phyloP scores from a whole-genome alignment of 148 eudicot species.

The Camellia japonica region DNA sequence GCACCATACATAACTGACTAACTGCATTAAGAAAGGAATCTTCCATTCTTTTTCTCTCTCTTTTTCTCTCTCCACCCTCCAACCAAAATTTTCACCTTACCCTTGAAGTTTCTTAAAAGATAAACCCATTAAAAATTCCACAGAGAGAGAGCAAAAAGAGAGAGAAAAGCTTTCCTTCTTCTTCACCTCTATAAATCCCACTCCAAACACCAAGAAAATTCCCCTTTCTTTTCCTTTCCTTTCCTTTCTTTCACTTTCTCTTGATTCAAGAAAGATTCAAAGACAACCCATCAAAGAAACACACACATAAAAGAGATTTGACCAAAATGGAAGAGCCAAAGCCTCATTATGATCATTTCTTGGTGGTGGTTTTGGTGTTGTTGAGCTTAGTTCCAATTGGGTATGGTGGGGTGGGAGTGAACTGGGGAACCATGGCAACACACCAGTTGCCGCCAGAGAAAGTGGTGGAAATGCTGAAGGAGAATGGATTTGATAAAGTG shows the following conservation, averaged over 20 bases:
- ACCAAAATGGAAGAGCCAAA: slow-evolving; percentile 10
- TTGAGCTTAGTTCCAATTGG: slow-evolving; percentile 19
- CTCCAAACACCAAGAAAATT: slow-evolving; percentile 12
- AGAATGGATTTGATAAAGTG: slow-evolving; percentile 80
- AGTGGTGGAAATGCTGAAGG: slow-evolving; percentile 76
- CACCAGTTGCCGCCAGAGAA: slow-evolving; percentile 60
- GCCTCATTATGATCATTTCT: background rate
- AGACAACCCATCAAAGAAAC: slow-evolving; percentile 11
- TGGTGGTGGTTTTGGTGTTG: slow-evolving; percentile 14
- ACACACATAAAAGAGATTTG: background rate
- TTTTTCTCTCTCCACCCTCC: slow-evolving; percentile 22
- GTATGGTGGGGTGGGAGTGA: slow-evolving; percentile 59
- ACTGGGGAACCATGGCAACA: slow-evolving; percentile 93
- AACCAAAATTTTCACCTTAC: slow-evolving; percentile 16
- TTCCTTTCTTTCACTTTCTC: background rate
- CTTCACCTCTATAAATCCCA: background rate
- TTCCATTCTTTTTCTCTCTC: slow-evolving; percentile 15
- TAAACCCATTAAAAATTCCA: background rate
- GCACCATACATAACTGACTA: slow-evolving; percentile 43
- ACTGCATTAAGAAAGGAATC: slow-evolving; percentile 54
- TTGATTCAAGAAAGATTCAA: slow-evolving; percentile 7
- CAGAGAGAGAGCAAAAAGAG: background rate
- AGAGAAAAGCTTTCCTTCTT: background rate
- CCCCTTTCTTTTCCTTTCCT: slow-evolving; percentile 23
- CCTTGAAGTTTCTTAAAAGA: slow-evolving; percentile 18